Evolutionary conservation across 495 filamentous ascomycete species (phyloP), one percentile per base, ranked within the genome.

Genomic region (Schizothecium vesticola): DNA sequence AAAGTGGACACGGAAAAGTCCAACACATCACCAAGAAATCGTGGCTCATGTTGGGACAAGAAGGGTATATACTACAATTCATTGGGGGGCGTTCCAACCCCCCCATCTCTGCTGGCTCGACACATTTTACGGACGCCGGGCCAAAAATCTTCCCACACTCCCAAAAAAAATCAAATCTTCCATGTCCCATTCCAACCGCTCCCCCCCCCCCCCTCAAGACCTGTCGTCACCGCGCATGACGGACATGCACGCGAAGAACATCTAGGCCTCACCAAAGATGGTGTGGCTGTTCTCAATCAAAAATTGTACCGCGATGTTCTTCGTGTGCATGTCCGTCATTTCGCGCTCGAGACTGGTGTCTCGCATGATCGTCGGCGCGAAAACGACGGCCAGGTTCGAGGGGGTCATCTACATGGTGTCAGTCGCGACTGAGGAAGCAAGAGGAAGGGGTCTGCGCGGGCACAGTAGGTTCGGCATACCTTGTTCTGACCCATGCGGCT

Each of bases 291-390:
- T 88, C 73, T 96, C 93, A 71, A 96, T 91, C 74, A 97, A 78
- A 75, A 93, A 96, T 77, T 96, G 93, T 72, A 98, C 87, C 16
- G 92, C 92, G 60, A 88, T 82, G 68, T 96, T 96, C 85, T 97
- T 97, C 67, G 90, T 86, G 71, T 94, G 90, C 82, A 96, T 95
- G 72, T 99, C 96, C 13, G 89, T 92, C 91, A 98, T 96, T 77
- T 99, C 96, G 66, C 92, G 89, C 70, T 96, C 91, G 70, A 97
- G 81, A 69, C 88, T 92, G 75, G 88, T 82, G 25, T 96, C 92
- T 63, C 95, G 85, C 90, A 99, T 95, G 68, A 99, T 93, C 9
- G 96, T 99, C 25, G 96, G 96, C 26, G 96, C 96, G 73, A 99
- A 99, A 28, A 99, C 96, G 66, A 99, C 96, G 6, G 96, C 92